Evolutionary conservation across 192 early-diverging fungal species (phyloP).

Genomic region (Coemansia sp.): DNA sequence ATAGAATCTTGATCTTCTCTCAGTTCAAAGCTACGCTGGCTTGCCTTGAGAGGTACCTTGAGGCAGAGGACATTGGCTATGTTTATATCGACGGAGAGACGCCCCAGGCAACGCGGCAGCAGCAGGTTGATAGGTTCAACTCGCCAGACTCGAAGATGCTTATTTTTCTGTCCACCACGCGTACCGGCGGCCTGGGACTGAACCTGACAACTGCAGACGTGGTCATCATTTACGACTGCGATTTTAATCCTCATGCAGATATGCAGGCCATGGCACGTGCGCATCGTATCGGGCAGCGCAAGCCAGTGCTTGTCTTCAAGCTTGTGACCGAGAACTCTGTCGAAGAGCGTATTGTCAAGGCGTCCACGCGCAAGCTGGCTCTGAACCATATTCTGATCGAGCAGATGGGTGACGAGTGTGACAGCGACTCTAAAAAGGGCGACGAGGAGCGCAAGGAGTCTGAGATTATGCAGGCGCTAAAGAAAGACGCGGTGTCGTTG

Average conservation of each 20-base stretch:
- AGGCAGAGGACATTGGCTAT: constrained; percentile 69
- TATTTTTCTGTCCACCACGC: constrained; percentile 89
- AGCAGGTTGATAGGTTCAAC: constrained; percentile 91
- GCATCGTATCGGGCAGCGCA: constrained; percentile 96
- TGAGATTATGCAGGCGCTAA: constrained; percentile 67
- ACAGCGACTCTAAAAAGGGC: not conserved
- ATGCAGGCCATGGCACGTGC: constrained; percentile 95
- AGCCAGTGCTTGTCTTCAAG: constrained; percentile 91
- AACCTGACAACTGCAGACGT: constrained; percentile 95
- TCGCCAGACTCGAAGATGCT: constrained; percentile 82
- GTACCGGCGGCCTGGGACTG: constrained; percentile 93
- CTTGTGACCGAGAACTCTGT: constrained; percentile 93
- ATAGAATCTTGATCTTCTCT: constrained; percentile 94
- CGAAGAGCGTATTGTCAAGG: constrained; percentile 94
- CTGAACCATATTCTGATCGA: constrained; percentile 96
- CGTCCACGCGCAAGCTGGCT: constrained; percentile 95
- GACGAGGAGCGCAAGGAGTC: constrained; percentile 8
- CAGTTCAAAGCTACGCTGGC: constrained; percentile 94
- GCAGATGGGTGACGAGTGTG: constrained; percentile 60
- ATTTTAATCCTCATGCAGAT: constrained; percentile 95
- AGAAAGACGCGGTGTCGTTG: constrained; percentile 77
- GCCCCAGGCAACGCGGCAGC: constrained; percentile 73
- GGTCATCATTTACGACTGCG: constrained; percentile 91
- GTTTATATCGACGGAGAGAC: constrained; percentile 91
- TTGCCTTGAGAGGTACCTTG: constrained; percentile 88